Evolutionary conservation across 1,139 yeast genomes (phyloP).

Genomic region (Kodamaea arcana): DNA sequence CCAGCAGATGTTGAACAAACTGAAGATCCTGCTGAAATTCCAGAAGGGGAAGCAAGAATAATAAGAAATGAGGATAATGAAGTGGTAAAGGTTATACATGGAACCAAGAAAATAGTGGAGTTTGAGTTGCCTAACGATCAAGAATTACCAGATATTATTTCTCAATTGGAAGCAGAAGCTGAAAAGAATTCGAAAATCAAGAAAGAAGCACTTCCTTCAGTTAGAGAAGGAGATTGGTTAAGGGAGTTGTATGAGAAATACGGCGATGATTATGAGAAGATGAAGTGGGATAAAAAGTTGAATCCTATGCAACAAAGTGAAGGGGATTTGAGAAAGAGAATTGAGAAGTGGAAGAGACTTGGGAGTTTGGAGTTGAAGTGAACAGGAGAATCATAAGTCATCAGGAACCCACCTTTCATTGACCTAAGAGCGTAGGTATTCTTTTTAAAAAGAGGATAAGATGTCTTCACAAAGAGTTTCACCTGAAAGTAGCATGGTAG

Average conservation of each 20-base stretch:
- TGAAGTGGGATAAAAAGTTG: slow-evolving; percentile 88
- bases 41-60: slow-evolving; percentile 80
- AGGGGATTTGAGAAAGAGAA: slow-evolving; percentile 74
- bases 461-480: too few species aligned
- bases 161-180: slow-evolving; percentile 68
- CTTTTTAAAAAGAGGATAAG: too few species aligned
- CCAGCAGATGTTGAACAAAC: slow-evolving; percentile 39
- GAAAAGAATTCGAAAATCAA: slow-evolving; percentile 41
- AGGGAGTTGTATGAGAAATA: slow-evolving; percentile 61
- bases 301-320: slow-evolving; percentile 80
- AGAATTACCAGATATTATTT: slow-evolving; percentile 47
- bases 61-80: slow-evolving; percentile 68
- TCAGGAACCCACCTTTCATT: too few species aligned
- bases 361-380: slow-evolving; percentile 19
- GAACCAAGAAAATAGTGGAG: slow-evolving; percentile 42
- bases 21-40: slow-evolving; percentile 56
- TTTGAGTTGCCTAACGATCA: slow-evolving; percentile 23
- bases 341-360: slow-evolving; percentile 60
- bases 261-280: slow-evolving; percentile 83
- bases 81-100: slow-evolving; percentile 66
- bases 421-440: too few species aligned
- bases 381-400: too few species aligned
- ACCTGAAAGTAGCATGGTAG: too few species aligned
- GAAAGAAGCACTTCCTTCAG: slow-evolving; percentile 56
- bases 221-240: slow-evolving; percentile 75